These are phyloP conservation scores for Xerocomus spinulosus DNA, from an alignment of 768 basidiomycete species.

Conservation along the genomic window DNA sequence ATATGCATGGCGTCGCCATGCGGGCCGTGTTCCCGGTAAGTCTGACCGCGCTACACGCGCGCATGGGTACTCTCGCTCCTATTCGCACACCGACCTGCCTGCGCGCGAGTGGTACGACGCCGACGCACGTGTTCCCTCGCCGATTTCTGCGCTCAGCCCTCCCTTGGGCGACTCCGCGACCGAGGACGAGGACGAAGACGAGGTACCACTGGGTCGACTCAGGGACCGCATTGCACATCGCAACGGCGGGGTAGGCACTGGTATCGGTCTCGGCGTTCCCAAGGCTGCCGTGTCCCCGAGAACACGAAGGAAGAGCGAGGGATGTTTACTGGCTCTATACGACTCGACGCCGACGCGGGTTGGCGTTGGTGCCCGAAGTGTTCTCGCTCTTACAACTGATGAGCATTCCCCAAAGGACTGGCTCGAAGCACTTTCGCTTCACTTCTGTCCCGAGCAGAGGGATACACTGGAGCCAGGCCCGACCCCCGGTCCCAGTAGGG, in stretches of 20 bases:
- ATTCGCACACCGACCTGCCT: slow-evolving; percentile 2
- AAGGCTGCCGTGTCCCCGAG: neutral
- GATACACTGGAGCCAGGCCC: too few relatives aligned
- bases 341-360: slow-evolving; percentile 17
- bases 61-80: slow-evolving; percentile 3
- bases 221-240: slow-evolving; percentile 8
- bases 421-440: slow-evolving; percentile 19
- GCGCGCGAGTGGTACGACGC: slow-evolving; percentile 11
- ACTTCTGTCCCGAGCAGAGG: neutral
- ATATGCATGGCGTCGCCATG: slow-evolving; percentile 16
- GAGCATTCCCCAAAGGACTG: slow-evolving; percentile 8
- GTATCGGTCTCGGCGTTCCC: neutral
- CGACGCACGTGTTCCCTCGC: slow-evolving; percentile 14
- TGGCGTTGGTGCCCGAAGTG: slow-evolving; percentile 2
- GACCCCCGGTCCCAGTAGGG: neutral
- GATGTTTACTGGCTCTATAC: slow-evolving; percentile 14
- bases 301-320: slow-evolving; percentile 15
- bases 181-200: slow-evolving; percentile 12
- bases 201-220: slow-evolving; percentile 13
- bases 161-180: slow-evolving; percentile 6
- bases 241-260: neutral
- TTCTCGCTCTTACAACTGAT: slow-evolving; percentile 4
- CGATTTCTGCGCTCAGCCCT: slow-evolving; percentile 15
- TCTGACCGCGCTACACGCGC: neutral
- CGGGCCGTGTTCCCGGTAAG: slow-evolving; percentile 16